Percentiles rank a stretch among this genome's conserved stretches.
These are phyloP conservation scores for Purshia tridentata DNA, from an alignment of 306 rosid genomes.

Conservation along the genomic window DNA sequence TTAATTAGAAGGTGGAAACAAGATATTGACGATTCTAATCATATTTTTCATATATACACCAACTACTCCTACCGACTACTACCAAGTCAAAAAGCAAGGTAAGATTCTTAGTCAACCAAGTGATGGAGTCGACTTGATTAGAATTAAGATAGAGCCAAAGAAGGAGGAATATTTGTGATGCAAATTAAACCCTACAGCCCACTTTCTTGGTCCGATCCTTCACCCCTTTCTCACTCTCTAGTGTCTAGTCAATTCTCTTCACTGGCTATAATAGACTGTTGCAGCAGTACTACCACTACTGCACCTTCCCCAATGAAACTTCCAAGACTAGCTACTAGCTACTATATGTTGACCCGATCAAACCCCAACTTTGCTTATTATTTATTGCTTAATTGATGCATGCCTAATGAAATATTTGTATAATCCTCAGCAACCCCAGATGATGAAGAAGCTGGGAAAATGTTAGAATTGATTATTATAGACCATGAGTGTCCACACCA, in stretches of 20 bases:
- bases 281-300: not conserved
- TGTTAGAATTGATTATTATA: too few relatives aligned
- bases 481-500: too few relatives aligned
- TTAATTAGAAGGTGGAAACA: too few relatives aligned
- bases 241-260: not conserved
- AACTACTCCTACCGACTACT: not conserved
- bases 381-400: too few relatives aligned
- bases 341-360: not conserved
- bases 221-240: not conserved
- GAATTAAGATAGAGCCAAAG: not conserved
- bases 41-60: too few relatives aligned
- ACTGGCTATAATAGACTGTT: too few relatives aligned
- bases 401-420: too few relatives aligned
- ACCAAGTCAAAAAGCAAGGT: not conserved
- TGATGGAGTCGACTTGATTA: not conserved
- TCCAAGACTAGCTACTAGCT: not conserved
- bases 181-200: not conserved
- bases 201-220: not conserved
- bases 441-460: too few relatives aligned
- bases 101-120: conserved; percentile 2
- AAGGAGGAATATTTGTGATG: not conserved
- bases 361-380: not conserved
- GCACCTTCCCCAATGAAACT: not conserved
- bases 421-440: too few relatives aligned
- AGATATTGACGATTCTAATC: too few relatives aligned